A percentile compares a stretch with the other conserved stretches of the same genome.
These are phyloP conservation scores for Coemansia sp. DNA, from an alignment of 192 early-diverging fungal species.

Conservation along the genomic window DNA sequence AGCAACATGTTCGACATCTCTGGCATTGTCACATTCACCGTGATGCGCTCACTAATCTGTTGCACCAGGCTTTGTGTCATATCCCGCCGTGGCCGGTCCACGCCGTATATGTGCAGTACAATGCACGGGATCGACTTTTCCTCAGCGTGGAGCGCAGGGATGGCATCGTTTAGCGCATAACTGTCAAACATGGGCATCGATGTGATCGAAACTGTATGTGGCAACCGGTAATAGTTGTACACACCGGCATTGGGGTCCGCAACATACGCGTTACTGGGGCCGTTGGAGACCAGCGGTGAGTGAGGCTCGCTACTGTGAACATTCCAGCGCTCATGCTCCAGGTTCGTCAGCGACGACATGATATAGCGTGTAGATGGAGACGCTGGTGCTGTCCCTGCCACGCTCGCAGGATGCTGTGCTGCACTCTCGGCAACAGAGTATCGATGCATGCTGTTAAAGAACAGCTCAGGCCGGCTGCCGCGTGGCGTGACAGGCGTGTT, in stretches of 20 bases:
- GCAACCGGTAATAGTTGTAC: slow-evolving; percentile 3
- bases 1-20: slow-evolving; percentile 48
- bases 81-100: slow-evolving; percentile 41
- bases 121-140: slow-evolving; percentile 34
- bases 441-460: slow-evolving; percentile 12
- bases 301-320: slow-evolving; percentile 9
- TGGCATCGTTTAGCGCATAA: slow-evolving; percentile 3
- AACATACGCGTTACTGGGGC: neutral
- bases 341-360: slow-evolving; percentile 31
- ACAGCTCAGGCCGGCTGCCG: slow-evolving; percentile 8
- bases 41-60: slow-evolving; percentile 51
- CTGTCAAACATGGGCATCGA: slow-evolving; percentile 23
- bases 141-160: slow-evolving; percentile 17
- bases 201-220: slow-evolving; percentile 19
- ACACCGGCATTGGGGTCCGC: neutral
- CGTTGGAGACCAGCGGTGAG: slow-evolving; percentile 2
- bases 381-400: slow-evolving; percentile 21
- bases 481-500: neutral
- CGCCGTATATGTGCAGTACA: slow-evolving; percentile 38
- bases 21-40: slow-evolving; percentile 41
- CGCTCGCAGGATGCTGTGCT: neutral
- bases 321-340: slow-evolving; percentile 20
- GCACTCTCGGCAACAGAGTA: slow-evolving; percentile 19
- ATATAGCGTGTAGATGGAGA: slow-evolving; percentile 32
- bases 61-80: slow-evolving; percentile 42